Evolutionary conservation across 2,329 filamentous ascomycete genomes (phyloP), one percentile per base, ranked within the genome.

Genomic region (Aspergillus ochraceus): DNA sequence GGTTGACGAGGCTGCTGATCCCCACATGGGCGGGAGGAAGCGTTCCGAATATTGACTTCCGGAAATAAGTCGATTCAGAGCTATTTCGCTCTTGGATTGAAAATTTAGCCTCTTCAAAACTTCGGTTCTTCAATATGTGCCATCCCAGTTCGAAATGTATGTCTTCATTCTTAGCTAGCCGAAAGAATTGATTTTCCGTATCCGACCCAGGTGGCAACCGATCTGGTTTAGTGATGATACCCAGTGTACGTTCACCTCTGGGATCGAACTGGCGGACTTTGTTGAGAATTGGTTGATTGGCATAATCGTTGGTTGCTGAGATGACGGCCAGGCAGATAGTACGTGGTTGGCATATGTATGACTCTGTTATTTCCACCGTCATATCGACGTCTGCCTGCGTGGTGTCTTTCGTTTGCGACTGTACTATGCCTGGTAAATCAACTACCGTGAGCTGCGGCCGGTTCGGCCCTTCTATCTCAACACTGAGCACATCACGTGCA

Each of bases 291-390:
- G 30, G 29, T 42, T 53, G 51, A 42, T 53, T 53, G 29, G 51
- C 51, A 42, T 53, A 53, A 39, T 53, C 51, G 20, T 53, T 53
- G n/a, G 17, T 53, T 39, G 30, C 51, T 22, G 51, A 53, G 8
- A 53, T 22, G 14, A 53, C 51, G 14, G 51, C 51, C 1, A 53
- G 51, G 30, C 17, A 20, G n/a, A 53, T 22, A 26, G 51, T 53
- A 19, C 51, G 29, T 53, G 29, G 29, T 22, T 53, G 30, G 6
- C n/a, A 20, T 39, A 53, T 42, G 32, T 53, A 53, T 6, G 51
- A 42, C 30, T 30, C 22, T 53, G 30, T 53, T 39, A 53, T 53
- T 42, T 53, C 32, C 14, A 50, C 24, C 14, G 49, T 29, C 49
- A 50, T 50, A 29, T 50, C 19, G 19, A 50, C 24, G 24, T 50